Conservation (phyloP, 345 rosid species). For the Gossypium arboreum region DNA sequence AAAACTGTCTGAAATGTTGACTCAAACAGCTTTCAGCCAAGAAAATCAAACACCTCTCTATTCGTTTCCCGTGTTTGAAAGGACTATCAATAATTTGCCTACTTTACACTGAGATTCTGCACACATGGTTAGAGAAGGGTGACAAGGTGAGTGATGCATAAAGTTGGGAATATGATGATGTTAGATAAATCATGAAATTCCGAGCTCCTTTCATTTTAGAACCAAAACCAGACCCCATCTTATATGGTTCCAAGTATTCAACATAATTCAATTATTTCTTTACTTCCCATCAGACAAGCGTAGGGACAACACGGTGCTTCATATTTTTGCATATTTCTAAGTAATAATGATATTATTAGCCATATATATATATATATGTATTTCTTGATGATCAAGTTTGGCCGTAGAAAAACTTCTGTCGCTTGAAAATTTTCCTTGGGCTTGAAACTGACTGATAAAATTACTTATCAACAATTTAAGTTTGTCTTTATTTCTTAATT, state of each 20-base stretch:
- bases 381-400: background rate
- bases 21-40: background rate
- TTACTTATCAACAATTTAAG: background rate
- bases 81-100: background rate
- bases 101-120: background rate
- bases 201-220: background rate
- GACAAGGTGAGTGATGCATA: background rate
- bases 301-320: background rate
- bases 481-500: background rate
- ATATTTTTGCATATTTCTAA: background rate
- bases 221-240: background rate
- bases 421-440: background rate
- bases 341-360: background rate
- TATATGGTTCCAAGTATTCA: background rate
- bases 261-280: slow-evolving; percentile 6
- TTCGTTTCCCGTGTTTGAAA: background rate
- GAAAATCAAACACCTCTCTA: background rate
- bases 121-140: too few relatives aligned
- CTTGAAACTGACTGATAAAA: background rate
- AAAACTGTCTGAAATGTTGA: background rate
- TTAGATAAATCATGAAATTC: background rate
- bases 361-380: too few relatives aligned
- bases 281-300: background rate
- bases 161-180: slow-evolving; percentile 1
- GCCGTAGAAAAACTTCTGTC: background rate